phyloP scores from a whole-genome alignment of 805 yeast genomes.

The Metschnikowia lochheadii region DNA sequence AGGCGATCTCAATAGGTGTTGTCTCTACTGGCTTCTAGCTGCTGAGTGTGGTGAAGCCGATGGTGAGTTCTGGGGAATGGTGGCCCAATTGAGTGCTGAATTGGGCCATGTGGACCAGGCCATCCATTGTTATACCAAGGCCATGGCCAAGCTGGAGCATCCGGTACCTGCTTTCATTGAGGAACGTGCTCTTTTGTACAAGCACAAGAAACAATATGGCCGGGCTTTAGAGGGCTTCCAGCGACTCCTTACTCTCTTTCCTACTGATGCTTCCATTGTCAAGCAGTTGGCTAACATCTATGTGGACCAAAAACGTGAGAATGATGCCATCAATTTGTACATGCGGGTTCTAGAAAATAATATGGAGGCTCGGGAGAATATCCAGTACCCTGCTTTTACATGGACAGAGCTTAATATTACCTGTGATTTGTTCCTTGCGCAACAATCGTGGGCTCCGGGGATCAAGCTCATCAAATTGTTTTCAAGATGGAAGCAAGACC shows the following conservation, averaged over 20 bases:
- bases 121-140: constrained; percentile 68
- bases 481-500: constrained; percentile 76
- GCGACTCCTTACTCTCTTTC: constrained; percentile 49
- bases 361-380: constrained; percentile 30
- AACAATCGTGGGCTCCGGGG: constrained; percentile 60
- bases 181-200: constrained; percentile 63
- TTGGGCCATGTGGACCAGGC: constrained; percentile 74
- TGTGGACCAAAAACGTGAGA: constrained; percentile 55
- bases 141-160: constrained; percentile 44
- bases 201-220: constrained; percentile 60
- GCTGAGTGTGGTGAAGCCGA: constrained; percentile 76
- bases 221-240: constrained; percentile 74
- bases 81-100: constrained; percentile 64
- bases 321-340: constrained; percentile 73
- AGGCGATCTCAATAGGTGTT: constrained; percentile 65
- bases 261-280: constrained; percentile 55
- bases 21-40: constrained; percentile 78
- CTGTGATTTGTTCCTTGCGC: constrained; percentile 71
- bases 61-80: constrained; percentile 70
- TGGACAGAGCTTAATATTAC: constrained; percentile 89
- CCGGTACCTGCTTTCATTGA: constrained; percentile 37
- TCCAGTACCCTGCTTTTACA: constrained; percentile 54
- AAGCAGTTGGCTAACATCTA: constrained; percentile 53
- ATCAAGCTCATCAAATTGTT: constrained; percentile 62
- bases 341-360: constrained; percentile 60